These are phyloP conservation scores for Syncephalis fuscata DNA, from an alignment of 371 early-diverging fungal genomes.

Conservation along the genomic window DNA sequence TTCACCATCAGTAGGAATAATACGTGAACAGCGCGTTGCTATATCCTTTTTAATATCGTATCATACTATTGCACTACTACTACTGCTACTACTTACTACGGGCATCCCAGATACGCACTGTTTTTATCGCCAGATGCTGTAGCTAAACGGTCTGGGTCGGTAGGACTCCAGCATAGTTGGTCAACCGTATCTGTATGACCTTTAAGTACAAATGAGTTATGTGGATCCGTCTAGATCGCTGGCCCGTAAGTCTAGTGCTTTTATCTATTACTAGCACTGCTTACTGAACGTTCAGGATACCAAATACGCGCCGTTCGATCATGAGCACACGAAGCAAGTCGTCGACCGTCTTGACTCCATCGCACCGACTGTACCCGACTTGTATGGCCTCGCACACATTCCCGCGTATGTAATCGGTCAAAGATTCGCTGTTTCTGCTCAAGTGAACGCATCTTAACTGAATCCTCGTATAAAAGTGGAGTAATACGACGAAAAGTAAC, in stretches of 20 bases:
- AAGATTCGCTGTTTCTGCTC: too few species aligned
- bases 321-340: constrained; percentile 43
- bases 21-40: constrained; percentile 43
- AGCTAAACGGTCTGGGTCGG: constrained; percentile 52
- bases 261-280: neutral
- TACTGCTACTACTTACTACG: constrained; percentile 28
- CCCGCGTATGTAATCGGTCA: too few species aligned
- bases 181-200: constrained; percentile 79
- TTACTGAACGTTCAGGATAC: constrained; percentile 41
- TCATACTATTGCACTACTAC: too few species aligned
- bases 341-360: constrained; percentile 46
- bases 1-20: constrained; percentile 55
- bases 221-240: neutral
- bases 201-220: constrained; percentile 16
- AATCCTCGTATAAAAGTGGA: too few species aligned
- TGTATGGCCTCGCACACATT: constrained; percentile 27
- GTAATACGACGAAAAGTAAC: too few species aligned
- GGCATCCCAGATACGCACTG: constrained; percentile 76
- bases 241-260: neutral
- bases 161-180: constrained; percentile 69
- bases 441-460: too few species aligned
- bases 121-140: constrained; percentile 75
- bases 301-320: constrained; percentile 52
- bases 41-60: constrained; percentile 1
- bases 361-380: constrained; percentile 43